These are phyloP conservation scores for Prunus padus DNA, from an alignment of 306 rosid species.

Conservation along the genomic window DNA sequence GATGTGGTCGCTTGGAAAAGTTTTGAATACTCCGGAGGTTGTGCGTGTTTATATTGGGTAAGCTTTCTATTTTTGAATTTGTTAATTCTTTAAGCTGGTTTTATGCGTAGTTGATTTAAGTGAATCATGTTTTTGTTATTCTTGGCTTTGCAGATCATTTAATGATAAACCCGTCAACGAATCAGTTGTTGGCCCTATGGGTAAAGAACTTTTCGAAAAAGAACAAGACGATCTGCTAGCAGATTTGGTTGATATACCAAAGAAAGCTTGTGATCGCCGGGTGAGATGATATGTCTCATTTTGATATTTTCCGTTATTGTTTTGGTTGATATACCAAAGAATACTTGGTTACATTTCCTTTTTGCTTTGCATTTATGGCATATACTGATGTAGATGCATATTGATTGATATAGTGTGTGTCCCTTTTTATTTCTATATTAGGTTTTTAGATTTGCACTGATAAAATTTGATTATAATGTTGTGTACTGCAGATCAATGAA, in stretches of 20 bases:
- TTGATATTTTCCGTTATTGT: background rate
- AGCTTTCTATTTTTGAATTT: constrained; percentile 11
- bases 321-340: background rate
- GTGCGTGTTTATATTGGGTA: constrained; percentile 89
- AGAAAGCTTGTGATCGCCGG: constrained; percentile 87
- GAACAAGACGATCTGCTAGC: constrained; percentile 80
- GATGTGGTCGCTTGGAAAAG: constrained; percentile 98
- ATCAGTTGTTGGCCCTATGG: constrained; percentile 56
- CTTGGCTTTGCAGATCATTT: constrained; percentile 55
- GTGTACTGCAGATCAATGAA: constrained; percentile 40
- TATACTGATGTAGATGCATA: background rate
- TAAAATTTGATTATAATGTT: background rate
- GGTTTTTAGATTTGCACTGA: no score
- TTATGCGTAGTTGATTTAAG: background rate
- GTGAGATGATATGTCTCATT: constrained; percentile 36
- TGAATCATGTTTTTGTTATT: background rate
- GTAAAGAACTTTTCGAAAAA: constrained; percentile 72
- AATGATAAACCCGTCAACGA: constrained; percentile 72
- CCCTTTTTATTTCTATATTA: no score
- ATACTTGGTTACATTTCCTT: background rate
- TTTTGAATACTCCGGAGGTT: constrained; percentile 87
- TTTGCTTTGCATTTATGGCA: background rate
- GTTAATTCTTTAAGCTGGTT: background rate
- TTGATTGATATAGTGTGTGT: background rate
- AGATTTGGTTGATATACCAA: constrained; percentile 80